Conservation (phyloP, 768 basidiomycete genomes). For the Pleurotus cornucopiae region DNA sequence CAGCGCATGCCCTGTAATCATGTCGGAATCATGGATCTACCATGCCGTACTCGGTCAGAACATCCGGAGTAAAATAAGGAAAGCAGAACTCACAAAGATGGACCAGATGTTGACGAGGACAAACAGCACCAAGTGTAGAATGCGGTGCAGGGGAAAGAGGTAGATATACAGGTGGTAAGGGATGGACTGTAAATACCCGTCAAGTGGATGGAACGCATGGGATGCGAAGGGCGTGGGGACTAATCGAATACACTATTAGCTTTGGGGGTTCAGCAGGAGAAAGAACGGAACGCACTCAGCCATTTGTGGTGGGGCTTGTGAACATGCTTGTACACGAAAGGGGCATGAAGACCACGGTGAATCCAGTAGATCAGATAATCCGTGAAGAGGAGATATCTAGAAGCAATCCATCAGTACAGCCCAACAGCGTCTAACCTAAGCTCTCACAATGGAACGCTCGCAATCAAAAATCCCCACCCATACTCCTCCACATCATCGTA, state of each 20-base stretch:
- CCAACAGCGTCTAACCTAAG: too few species aligned
- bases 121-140: slow-evolving; percentile 80
- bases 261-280: slow-evolving; percentile 1
- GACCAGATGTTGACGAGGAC: slow-evolving; percentile 92
- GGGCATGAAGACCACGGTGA: slow-evolving; percentile 87
- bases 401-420: too few species aligned
- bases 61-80: neutral
- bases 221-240: slow-evolving; percentile 98
- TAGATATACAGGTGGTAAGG: slow-evolving; percentile 94
- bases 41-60: slow-evolving; percentile 6
- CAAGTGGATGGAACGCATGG: slow-evolving; percentile 95
- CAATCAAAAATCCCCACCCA: slow-evolving; percentile 67
- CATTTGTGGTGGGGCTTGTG: slow-evolving; percentile 99
- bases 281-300: slow-evolving; percentile 64
- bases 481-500: slow-evolving; percentile 80
- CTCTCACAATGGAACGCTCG: slow-evolving; percentile 67
- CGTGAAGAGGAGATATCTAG: slow-evolving; percentile 79
- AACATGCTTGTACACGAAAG: slow-evolving; percentile 79
- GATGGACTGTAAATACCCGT: slow-evolving; percentile 90
- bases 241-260: slow-evolving; percentile 24
- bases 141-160: slow-evolving; percentile 86
- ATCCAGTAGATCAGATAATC: slow-evolving; percentile 96
- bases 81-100: slow-evolving; percentile 64
- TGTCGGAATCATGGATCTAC: slow-evolving; percentile 98
- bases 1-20: slow-evolving; percentile 88